These are phyloP conservation scores for Allium fistulosum DNA, from an alignment of 106 monocot species.

Conservation along the genomic window DNA sequence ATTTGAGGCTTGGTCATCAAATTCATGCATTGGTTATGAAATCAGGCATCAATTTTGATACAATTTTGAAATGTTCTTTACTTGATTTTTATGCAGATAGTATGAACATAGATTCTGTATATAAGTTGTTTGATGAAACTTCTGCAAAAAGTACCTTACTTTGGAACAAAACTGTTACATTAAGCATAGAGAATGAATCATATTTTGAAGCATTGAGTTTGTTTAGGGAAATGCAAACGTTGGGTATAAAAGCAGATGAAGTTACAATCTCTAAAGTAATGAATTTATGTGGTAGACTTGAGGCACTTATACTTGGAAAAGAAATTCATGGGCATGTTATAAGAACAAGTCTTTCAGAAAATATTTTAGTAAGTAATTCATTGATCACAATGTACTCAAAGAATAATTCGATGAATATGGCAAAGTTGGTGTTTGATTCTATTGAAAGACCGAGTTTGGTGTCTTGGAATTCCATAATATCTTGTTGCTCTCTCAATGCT, in stretches of 20 bases:
- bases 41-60: conserved; percentile 17
- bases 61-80: conserved; percentile 25
- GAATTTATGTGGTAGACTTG: conserved; percentile 32
- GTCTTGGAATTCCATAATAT: conserved; percentile 65
- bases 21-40: conserved; percentile 34
- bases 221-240: conserved; percentile 32
- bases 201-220: conserved; percentile 18
- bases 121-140: conserved; percentile 25
- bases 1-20: conserved; percentile 22
- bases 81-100: conserved; percentile 41
- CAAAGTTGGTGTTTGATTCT: conserved; percentile 36
- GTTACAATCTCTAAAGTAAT: conserved; percentile 31
- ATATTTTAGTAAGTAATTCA: conserved; percentile 29
- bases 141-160: conserved; percentile 12
- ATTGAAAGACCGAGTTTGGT: conserved; percentile 24
- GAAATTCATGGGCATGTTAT: conserved; percentile 31
- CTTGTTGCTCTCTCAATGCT: conserved; percentile 40
- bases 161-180: conserved; percentile 39
- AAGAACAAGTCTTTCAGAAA: conserved; percentile 5
- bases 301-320: conserved; percentile 28
- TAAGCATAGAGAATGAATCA: conserved; percentile 24
- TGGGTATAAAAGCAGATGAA: conserved; percentile 21
- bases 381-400: conserved; percentile 60
- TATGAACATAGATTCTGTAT: conserved; percentile 15
- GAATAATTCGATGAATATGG: conserved; percentile 23